These are phyloP conservation scores for Boletus pseudopeckii DNA, from an alignment of 768 basidiomycete species.

Conservation along the genomic window DNA sequence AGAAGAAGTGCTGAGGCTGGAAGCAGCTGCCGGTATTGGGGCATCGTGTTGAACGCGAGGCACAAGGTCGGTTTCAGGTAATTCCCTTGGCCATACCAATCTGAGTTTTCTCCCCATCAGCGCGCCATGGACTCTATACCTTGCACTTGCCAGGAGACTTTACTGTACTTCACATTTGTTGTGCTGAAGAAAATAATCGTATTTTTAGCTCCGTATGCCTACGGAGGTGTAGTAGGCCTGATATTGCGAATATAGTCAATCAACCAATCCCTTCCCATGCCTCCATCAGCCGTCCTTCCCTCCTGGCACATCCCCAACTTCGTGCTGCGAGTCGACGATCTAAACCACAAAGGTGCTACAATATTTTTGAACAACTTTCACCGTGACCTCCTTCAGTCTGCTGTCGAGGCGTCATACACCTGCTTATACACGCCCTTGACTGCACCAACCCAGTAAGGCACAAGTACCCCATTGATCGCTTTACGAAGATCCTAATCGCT, in stretches of 20 bases:
- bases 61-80: conserved; percentile 13
- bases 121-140: background rate
- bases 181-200: conserved; percentile 6
- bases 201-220: conserved; percentile 1
- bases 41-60: conserved; percentile 7
- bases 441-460: conserved; percentile 46
- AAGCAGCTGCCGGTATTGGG: conserved; percentile 59
- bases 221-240: background rate
- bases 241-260: conserved; percentile 2
- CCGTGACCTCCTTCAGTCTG: conserved; percentile 34
- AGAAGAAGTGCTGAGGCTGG: conserved; percentile 64
- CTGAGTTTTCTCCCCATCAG: background rate
- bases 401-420: conserved; percentile 39
- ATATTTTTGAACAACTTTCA: conserved; percentile 55
- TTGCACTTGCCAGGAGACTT: background rate
- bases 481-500: conserved; percentile 6
- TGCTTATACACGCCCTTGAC: conserved; percentile 43
- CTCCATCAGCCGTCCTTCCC: conserved; percentile 22
- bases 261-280: conserved; percentile 16
- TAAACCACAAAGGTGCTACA: conserved; percentile 53
- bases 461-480: background rate
- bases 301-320: conserved; percentile 57
- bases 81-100: background rate
- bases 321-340: conserved; percentile 53
- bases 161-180: background rate